phyloP scores from a whole-genome alignment of 345 rosid genomes.

The Atalantia buxifolia region DNA sequence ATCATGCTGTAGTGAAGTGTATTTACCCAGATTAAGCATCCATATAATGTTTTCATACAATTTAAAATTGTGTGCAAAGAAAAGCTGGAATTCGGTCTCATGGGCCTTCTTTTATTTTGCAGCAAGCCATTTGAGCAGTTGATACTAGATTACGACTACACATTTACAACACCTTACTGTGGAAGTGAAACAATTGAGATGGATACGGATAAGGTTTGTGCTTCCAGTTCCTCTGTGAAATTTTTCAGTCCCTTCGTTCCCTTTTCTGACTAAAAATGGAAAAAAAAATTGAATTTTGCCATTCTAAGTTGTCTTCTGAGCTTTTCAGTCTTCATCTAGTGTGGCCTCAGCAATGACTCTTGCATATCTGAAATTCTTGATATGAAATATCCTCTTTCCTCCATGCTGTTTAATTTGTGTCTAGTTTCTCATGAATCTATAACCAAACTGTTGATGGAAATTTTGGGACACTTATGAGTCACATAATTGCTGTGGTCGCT shows the following conservation, averaged over 20 bases:
- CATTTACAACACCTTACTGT: slow-evolving; percentile 87
- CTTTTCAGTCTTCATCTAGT: background rate
- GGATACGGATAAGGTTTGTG: slow-evolving; percentile 40
- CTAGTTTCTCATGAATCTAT: background rate
- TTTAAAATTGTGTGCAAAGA: background rate
- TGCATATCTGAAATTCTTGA: background rate
- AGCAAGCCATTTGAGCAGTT: slow-evolving; percentile 92
- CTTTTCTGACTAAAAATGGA: background rate
- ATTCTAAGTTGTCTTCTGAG: background rate
- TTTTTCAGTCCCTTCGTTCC: background rate
- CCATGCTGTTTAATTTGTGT: background rate
- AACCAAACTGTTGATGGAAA: background rate
- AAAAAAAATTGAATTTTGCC: background rate
- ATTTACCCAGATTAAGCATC: background rate
- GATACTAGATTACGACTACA: slow-evolving; percentile 95
- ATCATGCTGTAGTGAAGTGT: background rate
- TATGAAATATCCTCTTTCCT: background rate
- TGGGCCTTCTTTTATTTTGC: slow-evolving; percentile 32
- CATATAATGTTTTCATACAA: background rate
- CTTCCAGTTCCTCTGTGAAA: background rate
- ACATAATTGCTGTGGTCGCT: background rate
- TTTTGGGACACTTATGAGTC: background rate
- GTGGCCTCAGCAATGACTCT: background rate
- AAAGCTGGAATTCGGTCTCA: background rate
- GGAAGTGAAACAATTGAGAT: slow-evolving; percentile 69